A percentile compares a stretch with the other conserved stretches of the same genome.
Evolutionary conservation across 2,329 filamentous ascomycete genomes (phyloP).

Genomic region (Arthroderma uncinatum): DNA sequence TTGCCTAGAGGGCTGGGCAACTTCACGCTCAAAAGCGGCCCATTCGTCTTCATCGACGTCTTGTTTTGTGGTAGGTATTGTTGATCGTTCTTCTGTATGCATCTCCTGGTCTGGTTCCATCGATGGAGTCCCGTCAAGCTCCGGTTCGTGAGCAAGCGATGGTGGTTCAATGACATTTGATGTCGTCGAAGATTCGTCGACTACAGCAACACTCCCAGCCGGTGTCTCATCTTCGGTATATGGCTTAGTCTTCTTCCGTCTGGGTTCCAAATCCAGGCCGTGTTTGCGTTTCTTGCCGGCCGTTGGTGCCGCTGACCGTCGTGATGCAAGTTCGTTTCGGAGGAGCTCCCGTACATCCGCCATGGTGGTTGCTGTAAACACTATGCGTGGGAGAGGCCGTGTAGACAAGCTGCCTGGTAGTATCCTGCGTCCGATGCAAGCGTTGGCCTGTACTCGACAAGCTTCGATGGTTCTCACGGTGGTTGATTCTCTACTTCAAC

Average conservation of each 20-base stretch:
- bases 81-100: not conserved
- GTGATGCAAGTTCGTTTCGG: slow-evolving; percentile 62
- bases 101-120: slow-evolving; percentile 12
- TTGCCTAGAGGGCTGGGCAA: slow-evolving; percentile 42
- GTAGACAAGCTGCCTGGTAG: too few species aligned
- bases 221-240: slow-evolving; percentile 21
- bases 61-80: not conserved
- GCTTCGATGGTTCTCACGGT: too few species aligned
- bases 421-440: too few species aligned
- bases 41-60: slow-evolving; percentile 65
- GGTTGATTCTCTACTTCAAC: too few species aligned
- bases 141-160: slow-evolving; percentile 3
- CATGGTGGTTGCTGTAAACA: slow-evolving; percentile 41
- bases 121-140: not conserved
- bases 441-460: too few species aligned
- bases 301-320: slow-evolving; percentile 55
- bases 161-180: slow-evolving; percentile 13
- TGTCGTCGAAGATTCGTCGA: slow-evolving; percentile 18
- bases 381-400: not conserved
- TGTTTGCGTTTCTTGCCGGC: slow-evolving; percentile 46
- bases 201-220: slow-evolving; percentile 16
- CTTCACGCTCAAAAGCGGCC: slow-evolving; percentile 77
- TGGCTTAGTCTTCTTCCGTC: slow-evolving; percentile 35
- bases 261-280: slow-evolving; percentile 29
- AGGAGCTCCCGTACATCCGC: slow-evolving; percentile 67